Base-by-base conservation (phyloP, 345 rosid genomes). In the Camelina neglecta region DNA sequence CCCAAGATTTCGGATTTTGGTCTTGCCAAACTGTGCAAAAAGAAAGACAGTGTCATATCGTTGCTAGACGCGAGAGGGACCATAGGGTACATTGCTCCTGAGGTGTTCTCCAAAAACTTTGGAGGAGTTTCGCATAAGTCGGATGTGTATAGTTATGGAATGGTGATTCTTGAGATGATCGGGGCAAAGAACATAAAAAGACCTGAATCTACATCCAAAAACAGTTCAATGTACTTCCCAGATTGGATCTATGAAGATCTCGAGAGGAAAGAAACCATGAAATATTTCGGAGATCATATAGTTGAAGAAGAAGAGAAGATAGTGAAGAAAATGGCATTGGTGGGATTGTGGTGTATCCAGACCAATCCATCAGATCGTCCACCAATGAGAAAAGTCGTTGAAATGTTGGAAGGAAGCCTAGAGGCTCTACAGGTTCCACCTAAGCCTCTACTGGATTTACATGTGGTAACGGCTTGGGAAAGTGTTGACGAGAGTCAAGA, bases 1-100 rank as follows among this genome's bases (percentile, higher is more conserved):
- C 85, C 87, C 0, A 84, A 85, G 54, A 85, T 84, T 11, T 81
- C 80, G 0, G 83, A 87, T 45, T 87, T 85, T 0, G 85, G 86
- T 7, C 82, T 87, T 1, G 80, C 89, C 2, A 85, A 83, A 64
- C 68, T 78, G 3, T 79, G 83, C 58, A 65, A 61, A 0, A 62
- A 45, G 3, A 79, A 72, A 2, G 86, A 77, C 10, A 84, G 84
- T 9, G 21, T 58, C 2, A 63, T 85, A 24, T 82, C 86, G 0
- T 29, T 77, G 78, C 0, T 66, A 20, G 77, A 59, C 0, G 73
- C 57, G 1, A 48, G 76, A 71, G 84, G 85, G 5, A 83, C 85
- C 0, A 1, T 20, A 2, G 84, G 85, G 3, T 85, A 85, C 47
- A 71, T 85, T 11, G 86, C 88, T 41, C 83, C 65, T 7, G 82